Base-by-base conservation (phyloP, 2,329 filamentous ascomycete genomes). In the Trichophyton simii region DNA sequence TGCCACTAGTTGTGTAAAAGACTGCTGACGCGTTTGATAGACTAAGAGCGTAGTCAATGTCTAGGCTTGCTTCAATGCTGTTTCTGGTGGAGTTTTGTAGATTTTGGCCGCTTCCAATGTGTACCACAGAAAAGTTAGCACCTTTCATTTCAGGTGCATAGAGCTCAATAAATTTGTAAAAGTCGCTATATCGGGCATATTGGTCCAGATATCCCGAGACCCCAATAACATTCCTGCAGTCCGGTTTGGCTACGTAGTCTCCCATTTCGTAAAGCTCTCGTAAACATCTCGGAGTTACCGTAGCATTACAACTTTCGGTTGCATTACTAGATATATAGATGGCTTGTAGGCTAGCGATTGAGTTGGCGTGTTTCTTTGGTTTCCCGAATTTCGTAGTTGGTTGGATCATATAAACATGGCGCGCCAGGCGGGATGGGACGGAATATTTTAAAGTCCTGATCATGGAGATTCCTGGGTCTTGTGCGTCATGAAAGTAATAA, bases 301-400 rank as follows among this genome's bases (percentile, higher is more conserved):
- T 72, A 6, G 59, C 65, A 55, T 72, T 74, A 62, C 78, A 81
- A 31, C 68, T 62, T 7, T 61, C 25, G 0, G 59, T 67, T 1
- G 64, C 63, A 15, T 59, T 41, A 1, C 64, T 61, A 0, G 65
- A 62, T 38, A 65, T 31, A 5, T 66, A 60, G 13, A 59, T 42
- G 15, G 55, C n/a, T 34, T 65, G 68, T 20, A 71, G 61, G 13
- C 2, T 44, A 13, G 55, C 55, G 11, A 75, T 68, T 5, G 71
- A 71, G 28, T 70, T 75, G 52, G 66, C 68, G 61, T 81, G 77
- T 1, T 78, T 66, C 34, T 69, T 71, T 22, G 81, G 75, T 61
- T 78, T 74, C 18, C 81, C 80, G 63, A 87, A 87, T 41, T 81
- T 77, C 3, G 82, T 87, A 0, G 85, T 87, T 0, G 85, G 85